Conservation (phyloP, 805 yeast genomes). For the Starmerella etchellsii region DNA sequence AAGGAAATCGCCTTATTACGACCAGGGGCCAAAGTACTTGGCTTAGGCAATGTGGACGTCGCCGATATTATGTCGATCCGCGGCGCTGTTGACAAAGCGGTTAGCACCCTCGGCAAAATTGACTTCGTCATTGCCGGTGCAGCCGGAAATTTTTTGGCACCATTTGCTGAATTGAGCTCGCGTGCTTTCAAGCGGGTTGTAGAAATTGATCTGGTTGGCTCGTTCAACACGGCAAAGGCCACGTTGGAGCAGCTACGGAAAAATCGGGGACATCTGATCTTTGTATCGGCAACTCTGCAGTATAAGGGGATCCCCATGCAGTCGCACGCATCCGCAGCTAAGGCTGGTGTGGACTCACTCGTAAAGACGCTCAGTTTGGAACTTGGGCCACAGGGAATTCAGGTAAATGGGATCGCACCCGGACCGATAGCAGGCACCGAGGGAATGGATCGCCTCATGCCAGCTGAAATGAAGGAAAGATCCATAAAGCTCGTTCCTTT, state of each 20-base stretch:
- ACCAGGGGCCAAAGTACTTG: constrained; percentile 53
- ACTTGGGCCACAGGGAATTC: constrained; percentile 77
- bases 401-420: constrained; percentile 80
- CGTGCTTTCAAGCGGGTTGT: constrained; percentile 84
- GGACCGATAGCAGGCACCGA: constrained; percentile 83
- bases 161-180: constrained; percentile 61
- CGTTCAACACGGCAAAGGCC: constrained; percentile 83
- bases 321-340: constrained; percentile 85
- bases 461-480: constrained; percentile 31
- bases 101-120: constrained; percentile 56
- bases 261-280: constrained; percentile 58
- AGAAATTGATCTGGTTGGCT: constrained; percentile 76
- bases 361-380: constrained; percentile 78
- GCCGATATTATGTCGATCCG: constrained; percentile 49
- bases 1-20: constrained; percentile 46
- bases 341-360: constrained; percentile 87
- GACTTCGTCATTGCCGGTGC: constrained; percentile 92
- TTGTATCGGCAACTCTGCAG: constrained; percentile 82
- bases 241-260: constrained; percentile 49
- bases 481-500: constrained; percentile 41
- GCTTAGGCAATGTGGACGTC: constrained; percentile 66
- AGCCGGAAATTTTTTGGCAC: constrained; percentile 83
- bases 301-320: constrained; percentile 83
- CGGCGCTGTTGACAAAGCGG: constrained; percentile 53
- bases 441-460: constrained; percentile 56